phyloP scores from a whole-genome alignment of 495 filamentous ascomycete species.

The Recurvomyces mirabilis region DNA sequence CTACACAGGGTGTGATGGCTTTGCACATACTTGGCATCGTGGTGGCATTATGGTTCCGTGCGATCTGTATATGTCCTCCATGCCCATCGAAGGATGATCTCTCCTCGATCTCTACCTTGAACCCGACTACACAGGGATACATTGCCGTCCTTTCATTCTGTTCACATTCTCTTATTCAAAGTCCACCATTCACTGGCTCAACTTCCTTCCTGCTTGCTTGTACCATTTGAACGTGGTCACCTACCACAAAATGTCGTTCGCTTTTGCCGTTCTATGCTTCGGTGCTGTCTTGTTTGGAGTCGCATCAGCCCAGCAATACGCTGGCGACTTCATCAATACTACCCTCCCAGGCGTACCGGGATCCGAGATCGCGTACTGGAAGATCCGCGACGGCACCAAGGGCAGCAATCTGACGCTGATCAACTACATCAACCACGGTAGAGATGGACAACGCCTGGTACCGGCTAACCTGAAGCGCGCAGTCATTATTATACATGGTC shows the following conservation, averaged over 20 bases:
- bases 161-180: too few relatives aligned
- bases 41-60: too few relatives aligned
- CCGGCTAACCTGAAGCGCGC: conserved; percentile 10
- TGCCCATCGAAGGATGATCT: too few relatives aligned
- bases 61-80: neutral
- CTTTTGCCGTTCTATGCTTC: too few relatives aligned
- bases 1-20: too few relatives aligned
- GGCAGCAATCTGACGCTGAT: conserved; percentile 21
- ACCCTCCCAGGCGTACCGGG: conserved; percentile 13
- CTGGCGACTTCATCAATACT: conserved; percentile 12
- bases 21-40: too few relatives aligned
- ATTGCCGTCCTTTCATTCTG: neutral
- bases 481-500: conserved; percentile 17
- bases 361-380: conserved; percentile 16
- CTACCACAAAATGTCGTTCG: too few relatives aligned
- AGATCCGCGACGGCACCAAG: conserved; percentile 10
- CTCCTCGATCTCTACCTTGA: neutral
- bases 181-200: too few relatives aligned
- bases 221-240: too few relatives aligned
- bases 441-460: conserved; percentile 7
- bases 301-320: conserved; percentile 16
- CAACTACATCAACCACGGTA: conserved; percentile 15
- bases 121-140: too few relatives aligned
- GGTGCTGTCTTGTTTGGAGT: neutral
- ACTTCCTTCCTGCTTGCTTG: too few relatives aligned